Evolutionary conservation across 2,329 filamentous ascomycete genomes (phyloP).

Genomic region (Ceratocystis albifundus): DNA sequence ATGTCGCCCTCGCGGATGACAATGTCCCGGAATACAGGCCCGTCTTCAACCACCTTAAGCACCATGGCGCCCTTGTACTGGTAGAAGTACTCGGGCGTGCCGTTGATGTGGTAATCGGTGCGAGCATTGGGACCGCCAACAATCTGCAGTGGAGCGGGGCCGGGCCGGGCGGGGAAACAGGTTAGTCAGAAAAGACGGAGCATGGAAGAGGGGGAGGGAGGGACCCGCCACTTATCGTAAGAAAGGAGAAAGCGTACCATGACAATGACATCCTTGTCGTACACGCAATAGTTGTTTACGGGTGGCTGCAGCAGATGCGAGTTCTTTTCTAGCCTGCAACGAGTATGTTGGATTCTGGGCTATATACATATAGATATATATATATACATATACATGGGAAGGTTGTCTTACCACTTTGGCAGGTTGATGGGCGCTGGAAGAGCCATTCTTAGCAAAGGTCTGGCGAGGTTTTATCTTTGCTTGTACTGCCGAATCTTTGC

Average conservation of each 20-base stretch:
- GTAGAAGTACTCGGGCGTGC: slow-evolving; percentile 96
- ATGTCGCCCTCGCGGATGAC: slow-evolving; percentile 86
- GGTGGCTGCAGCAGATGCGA: slow-evolving; percentile 85
- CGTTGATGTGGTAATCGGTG: slow-evolving; percentile 97
- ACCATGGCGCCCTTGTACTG: slow-evolving; percentile 89
- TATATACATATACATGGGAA: neutral
- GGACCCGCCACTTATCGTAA: neutral
- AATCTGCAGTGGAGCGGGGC: slow-evolving; percentile 42
- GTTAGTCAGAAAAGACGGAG: slow-evolving; percentile 14
- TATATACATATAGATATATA: no score
- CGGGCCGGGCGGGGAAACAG: neutral
- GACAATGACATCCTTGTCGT: slow-evolving; percentile 70
- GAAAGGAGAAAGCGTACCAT: slow-evolving; percentile 44
- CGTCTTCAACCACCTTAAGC: slow-evolving; percentile 81
- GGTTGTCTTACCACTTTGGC: slow-evolving; percentile 33
- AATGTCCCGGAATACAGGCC: slow-evolving; percentile 62
- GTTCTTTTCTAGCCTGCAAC: slow-evolving; percentile 71
- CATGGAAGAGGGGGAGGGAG: neutral
- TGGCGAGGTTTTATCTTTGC: neutral
- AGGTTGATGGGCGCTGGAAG: slow-evolving; percentile 33
- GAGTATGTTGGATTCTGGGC: neutral
- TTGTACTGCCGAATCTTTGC: neutral
- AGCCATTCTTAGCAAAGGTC: slow-evolving; percentile 16
- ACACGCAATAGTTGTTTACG: slow-evolving; percentile 95
- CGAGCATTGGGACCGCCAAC: slow-evolving; percentile 92